Percentiles rank a stretch among this genome's conserved stretches.
Evolutionary conservation across 2,329 filamentous ascomycete genomes (phyloP).

Genomic region (Fusarium sp.): DNA sequence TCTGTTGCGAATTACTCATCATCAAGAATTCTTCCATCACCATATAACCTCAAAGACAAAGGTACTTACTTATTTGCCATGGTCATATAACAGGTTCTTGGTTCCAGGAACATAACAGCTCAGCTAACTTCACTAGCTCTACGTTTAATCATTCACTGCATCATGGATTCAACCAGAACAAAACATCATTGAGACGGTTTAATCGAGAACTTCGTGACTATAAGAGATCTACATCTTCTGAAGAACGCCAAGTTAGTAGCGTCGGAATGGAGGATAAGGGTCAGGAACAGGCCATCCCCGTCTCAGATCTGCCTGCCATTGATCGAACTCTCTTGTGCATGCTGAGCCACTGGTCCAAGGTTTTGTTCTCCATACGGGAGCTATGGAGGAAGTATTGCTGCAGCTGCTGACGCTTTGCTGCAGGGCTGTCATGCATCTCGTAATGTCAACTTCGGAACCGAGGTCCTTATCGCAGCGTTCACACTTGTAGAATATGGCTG

Average conservation of each 20-base stretch:
- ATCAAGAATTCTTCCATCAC: too few relatives aligned
- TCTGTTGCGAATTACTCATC: too few relatives aligned
- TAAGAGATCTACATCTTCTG: accelerated
- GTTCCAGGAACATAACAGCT: background rate
- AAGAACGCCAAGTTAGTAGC: background rate
- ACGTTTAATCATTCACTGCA: background rate
- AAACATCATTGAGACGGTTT: accelerated
- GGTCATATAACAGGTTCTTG: too few relatives aligned
- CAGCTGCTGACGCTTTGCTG: background rate
- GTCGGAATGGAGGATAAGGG: background rate
- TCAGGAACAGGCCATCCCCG: background rate
- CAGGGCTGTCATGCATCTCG: background rate
- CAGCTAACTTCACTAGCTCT: too few relatives aligned
- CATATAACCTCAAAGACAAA: accelerated
- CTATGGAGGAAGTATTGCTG: accelerated
- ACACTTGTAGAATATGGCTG: background rate
- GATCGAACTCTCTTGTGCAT: background rate
- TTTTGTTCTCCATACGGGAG: background rate
- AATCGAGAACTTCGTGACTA: accelerated
- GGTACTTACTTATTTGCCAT: background rate
- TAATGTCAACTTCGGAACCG: background rate
- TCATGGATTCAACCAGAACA: accelerated
- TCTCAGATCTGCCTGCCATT: background rate
- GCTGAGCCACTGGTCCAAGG: background rate
- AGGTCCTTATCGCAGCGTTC: background rate